A percentile compares a stretch with the other conserved stretches of the same genome.
Conservation (phyloP, 2,329 filamentous ascomycete genomes). For the Mollisia scopiformis region DNA sequence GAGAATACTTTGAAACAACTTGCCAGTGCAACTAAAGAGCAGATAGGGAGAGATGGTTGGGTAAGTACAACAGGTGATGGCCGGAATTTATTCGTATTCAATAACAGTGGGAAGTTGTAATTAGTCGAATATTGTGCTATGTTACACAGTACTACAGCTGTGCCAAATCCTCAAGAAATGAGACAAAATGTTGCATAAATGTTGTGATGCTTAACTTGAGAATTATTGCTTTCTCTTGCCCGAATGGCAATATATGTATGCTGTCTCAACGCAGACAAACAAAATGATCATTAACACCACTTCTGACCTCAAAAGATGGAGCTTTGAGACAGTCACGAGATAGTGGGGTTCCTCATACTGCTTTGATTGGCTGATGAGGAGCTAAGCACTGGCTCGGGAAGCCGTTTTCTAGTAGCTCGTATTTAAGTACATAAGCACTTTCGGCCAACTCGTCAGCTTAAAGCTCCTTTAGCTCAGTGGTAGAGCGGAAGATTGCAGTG, state of each 20-base stretch:
- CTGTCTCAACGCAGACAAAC: no score
- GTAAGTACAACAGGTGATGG: conserved; percentile 41
- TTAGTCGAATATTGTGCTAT: not conserved
- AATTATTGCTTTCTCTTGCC: no score
- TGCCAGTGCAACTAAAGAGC: conserved; percentile 46
- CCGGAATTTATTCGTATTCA: conserved; percentile 43
- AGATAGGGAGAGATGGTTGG: conserved; percentile 50
- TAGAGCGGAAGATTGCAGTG: conserved; percentile 26
- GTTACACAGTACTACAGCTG: not conserved
- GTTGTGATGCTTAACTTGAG: no score
- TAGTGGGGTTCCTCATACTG: not conserved
- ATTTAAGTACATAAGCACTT: conserved; percentile 5
- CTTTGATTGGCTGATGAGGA: not conserved
- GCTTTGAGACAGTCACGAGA: no score
- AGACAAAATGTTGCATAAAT: no score
- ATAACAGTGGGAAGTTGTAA: conserved; percentile 20
- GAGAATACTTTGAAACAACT: conserved; percentile 49
- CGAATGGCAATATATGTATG: no score
- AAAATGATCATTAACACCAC: no score
- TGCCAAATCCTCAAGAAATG: no score
- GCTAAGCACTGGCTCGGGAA: not conserved
- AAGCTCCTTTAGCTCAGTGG: conserved; percentile 20
- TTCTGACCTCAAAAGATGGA: not conserved
- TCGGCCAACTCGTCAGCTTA: no score
- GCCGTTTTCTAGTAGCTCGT: not conserved